Conservation (phyloP, 768 basidiomycete species). For the Russula sp. region DNA sequence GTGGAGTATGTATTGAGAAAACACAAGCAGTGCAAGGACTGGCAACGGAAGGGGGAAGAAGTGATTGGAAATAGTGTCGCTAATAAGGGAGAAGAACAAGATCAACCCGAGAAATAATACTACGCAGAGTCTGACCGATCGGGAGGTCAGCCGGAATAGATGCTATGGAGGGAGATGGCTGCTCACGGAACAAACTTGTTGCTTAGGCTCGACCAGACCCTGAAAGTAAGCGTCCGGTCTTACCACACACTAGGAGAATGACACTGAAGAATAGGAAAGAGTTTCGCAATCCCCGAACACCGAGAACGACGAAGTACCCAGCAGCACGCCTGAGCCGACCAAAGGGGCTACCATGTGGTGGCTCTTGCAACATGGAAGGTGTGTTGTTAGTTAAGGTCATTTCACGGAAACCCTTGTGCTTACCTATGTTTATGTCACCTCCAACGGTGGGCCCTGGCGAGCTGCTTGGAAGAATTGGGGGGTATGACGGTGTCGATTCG, state of each 20-base stretch:
- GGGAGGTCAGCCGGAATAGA: too few species aligned
- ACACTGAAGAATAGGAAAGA: neutral
- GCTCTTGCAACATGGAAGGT: neutral
- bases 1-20: too few species aligned
- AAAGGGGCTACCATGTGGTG: neutral
- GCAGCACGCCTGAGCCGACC: neutral
- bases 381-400: neutral
- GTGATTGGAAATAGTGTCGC: neutral
- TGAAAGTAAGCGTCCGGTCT: neutral
- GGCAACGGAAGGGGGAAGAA: too few species aligned
- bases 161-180: too few species aligned
- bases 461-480: neutral
- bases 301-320: neutral
- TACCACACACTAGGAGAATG: neutral
- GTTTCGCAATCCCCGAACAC: neutral
- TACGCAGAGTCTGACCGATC: neutral
- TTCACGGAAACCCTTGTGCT: neutral
- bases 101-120: neutral
- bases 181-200: neutral
- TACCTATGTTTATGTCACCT: neutral
- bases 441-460: neutral
- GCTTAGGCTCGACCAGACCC: neutral
- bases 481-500: too few species aligned
- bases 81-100: neutral
- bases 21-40: neutral